Conservation (phyloP, 345 rosid genomes). For the Lepidium sativum region DNA sequence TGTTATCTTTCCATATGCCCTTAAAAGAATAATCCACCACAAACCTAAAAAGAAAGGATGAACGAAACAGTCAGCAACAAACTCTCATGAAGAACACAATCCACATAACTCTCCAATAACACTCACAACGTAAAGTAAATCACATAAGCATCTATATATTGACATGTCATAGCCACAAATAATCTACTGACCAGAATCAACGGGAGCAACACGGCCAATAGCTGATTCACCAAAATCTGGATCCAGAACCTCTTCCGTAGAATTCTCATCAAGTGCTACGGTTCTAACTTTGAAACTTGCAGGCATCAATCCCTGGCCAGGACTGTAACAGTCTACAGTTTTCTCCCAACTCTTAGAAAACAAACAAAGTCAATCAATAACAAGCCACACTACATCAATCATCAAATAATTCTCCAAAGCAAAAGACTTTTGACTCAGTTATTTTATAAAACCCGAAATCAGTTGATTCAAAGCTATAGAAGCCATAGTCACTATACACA, state of each 20-base stretch:
- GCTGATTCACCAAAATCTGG: constrained; percentile 96
- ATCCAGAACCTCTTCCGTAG: constrained; percentile 70
- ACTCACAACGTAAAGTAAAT: background rate
- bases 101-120: background rate
- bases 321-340: constrained; percentile 91
- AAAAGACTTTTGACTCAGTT: too few species aligned
- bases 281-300: constrained; percentile 83
- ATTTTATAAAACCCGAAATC: background rate
- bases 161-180: background rate
- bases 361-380: background rate
- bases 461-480: background rate
- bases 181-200: constrained; percentile 64
- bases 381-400: background rate
- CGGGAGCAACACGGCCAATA: constrained; percentile 92
- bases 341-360: constrained; percentile 81
- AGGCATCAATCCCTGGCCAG: constrained; percentile 91
- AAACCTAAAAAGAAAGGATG: constrained; percentile 37
- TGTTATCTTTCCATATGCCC: constrained; percentile 81
- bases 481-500: background rate
- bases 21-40: constrained; percentile 87
- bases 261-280: constrained; percentile 56
- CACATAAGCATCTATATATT: background rate
- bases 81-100: background rate
- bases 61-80: background rate
- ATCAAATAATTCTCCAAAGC: background rate